Conservation (phyloP, 371 early-diverging fungal species). For the Zancudomyces culisetae region DNA sequence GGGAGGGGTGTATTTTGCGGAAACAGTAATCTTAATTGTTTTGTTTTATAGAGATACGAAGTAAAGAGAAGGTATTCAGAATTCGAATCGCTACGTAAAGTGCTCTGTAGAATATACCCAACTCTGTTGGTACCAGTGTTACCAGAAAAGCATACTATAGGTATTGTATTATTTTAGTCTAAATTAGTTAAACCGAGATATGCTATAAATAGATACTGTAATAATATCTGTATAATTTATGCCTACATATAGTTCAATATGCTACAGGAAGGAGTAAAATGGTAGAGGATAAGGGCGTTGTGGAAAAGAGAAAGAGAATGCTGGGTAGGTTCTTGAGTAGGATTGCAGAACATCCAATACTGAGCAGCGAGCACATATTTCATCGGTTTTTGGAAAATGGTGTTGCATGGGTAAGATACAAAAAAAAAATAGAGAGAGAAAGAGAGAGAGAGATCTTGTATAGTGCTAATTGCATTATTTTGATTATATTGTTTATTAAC, state of each 20-base stretch:
- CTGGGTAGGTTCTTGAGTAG: slow-evolving; percentile 74
- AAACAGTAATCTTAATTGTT: too few relatives aligned
- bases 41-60: slow-evolving; percentile 35
- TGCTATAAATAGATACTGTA: too few relatives aligned
- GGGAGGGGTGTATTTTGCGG: too few relatives aligned
- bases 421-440: too few relatives aligned
- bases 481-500: too few relatives aligned
- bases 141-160: slow-evolving; percentile 81
- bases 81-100: slow-evolving; percentile 68
- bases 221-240: too few relatives aligned
- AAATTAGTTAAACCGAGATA: too few relatives aligned
- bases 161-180: slow-evolving; percentile 25
- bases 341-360: slow-evolving; percentile 58
- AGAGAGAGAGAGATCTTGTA: too few relatives aligned
- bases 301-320: slow-evolving; percentile 73
- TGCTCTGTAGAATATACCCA: slow-evolving; percentile 56
- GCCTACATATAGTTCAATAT: slow-evolving; percentile 55
- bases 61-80: slow-evolving; percentile 79
- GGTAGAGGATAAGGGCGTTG: slow-evolving; percentile 65
- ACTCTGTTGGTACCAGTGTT: slow-evolving; percentile 77
- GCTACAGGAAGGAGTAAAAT: slow-evolving; percentile 61
- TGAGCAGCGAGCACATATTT: slow-evolving; percentile 64
- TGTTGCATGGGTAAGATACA: slow-evolving; percentile 8
- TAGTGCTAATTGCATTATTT: too few relatives aligned
- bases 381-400: slow-evolving; percentile 67